Base-by-base conservation (phyloP, 2,329 filamentous ascomycete genomes). In the Colletotrichum camelliae region DNA sequence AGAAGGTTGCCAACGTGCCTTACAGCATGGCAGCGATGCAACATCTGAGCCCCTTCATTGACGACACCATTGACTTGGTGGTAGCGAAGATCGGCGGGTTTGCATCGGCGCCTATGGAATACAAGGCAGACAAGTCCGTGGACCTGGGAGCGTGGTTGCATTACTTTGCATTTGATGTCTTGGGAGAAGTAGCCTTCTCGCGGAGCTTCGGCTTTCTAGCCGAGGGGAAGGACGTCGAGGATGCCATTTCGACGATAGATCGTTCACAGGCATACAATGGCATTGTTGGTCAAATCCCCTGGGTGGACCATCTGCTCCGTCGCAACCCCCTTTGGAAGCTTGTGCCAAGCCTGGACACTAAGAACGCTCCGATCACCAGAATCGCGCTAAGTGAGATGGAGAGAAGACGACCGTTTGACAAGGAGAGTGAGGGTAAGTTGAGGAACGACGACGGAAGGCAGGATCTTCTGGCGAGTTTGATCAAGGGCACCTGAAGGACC, bases 11-110 rank as follows among this genome's bases (percentile, higher is more conserved):
- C 77, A 88, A 88, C 65, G 86, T 88, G 43, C 87, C 88, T 0
- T 90, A 90, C 80, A 87, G 85, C 80, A 89, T 90, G 88, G 85
- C 86, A 0, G 86, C 87, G 9, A 90, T 90, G 88, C 86, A 88
- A 76, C 86, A 89, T 81, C 85, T 89, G 39, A 84, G 84, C 69
- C 86, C 86, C 15, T 89, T 88, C 71, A 89, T 90, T 79, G 84
- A 90, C 79, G 88, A 89, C 76, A 88, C 87, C 18, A 86, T 90
- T 68, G 85, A 88, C 76, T 78, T 88, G 29, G 80, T 91, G 8
- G 81, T 84, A 43, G 76, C 77, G 31, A 87, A 87, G 75, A 81
- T 91, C 35, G 84, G 85, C 61, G 82, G 80, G 21, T 86, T 88
- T 70, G 84, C 83, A 10, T 27, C 48, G 31, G 16, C 5, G 15